These are phyloP conservation scores for Geotrichum restrictum DNA, from an alignment of 1,139 yeast species.

Conservation along the genomic window DNA sequence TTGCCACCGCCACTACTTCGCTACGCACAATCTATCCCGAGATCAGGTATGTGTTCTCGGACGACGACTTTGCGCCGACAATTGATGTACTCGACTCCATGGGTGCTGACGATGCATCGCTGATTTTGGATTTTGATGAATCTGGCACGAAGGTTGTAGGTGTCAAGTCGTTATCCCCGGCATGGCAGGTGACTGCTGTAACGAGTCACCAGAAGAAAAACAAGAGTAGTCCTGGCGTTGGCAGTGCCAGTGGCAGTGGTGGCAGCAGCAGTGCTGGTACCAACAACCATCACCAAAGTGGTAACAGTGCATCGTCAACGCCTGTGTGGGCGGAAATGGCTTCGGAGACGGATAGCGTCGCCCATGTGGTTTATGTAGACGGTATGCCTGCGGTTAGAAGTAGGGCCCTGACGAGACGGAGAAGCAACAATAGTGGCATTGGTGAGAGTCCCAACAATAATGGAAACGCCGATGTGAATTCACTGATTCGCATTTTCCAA, in stretches of 20 bases:
- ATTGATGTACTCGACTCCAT: constrained; percentile 33
- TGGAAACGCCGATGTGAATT: not conserved
- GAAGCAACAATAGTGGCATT: not conserved
- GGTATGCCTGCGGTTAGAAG: constrained; percentile 7
- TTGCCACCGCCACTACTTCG: not conserved
- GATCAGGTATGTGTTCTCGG: constrained; percentile 40
- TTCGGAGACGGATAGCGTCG: constrained; percentile 19
- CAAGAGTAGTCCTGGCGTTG: not conserved
- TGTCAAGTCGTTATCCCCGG: constrained; percentile 37
- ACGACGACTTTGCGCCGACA: constrained; percentile 40
- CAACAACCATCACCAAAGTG: not conserved
- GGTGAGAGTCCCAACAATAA: not conserved
- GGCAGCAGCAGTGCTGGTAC: not conserved
- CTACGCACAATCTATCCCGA: constrained; percentile 35
- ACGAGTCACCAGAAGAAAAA: constrained; percentile 1
- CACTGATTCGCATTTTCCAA: constrained; percentile 11
- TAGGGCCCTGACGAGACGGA: too few species aligned
- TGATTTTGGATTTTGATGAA: constrained; percentile 40
- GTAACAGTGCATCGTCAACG: constrained; percentile 11
- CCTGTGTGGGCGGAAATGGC: constrained; percentile 23
- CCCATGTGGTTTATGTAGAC: constrained; percentile 17
- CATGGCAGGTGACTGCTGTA: constrained; percentile 39
- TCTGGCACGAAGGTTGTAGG: constrained; percentile 32
- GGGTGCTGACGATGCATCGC: constrained; percentile 28
- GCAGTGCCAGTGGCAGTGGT: not conserved